Base-by-base conservation (phyloP, 1,139 yeast species). In the Arxiozyma heterogenica region DNA sequence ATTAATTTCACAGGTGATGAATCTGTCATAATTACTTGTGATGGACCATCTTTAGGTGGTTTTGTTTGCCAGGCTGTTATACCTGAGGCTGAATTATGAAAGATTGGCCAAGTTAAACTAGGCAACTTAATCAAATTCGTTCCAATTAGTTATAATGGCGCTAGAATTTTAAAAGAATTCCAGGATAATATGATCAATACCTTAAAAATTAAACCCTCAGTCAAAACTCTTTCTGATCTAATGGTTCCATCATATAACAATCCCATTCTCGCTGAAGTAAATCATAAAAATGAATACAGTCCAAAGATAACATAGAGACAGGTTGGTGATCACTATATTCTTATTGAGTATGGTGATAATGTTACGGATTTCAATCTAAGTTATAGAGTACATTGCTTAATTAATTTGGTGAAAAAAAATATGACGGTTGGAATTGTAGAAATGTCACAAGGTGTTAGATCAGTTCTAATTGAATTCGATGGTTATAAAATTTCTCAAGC, bases 1-100 rank as follows among this genome's bases (percentile, higher is more conserved):
- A 84, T 93, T 70, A 93, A 93, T 71, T 93, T 93, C 68, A 91
- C 98, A 38, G 98, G 98, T 71, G 98, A 93, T 71, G 98, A 91
- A 71, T 98, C 98, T 3, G 98, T 93, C 41, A 89, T 93, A 61
- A 79, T 93, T 71, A 88, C 98, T 11, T 88, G 96, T 67, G 98
- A 93, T 72, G 98, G 98, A 57, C 98, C 98, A 51, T 87, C 96
- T 17, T 80, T 93, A 59, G 98, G 98, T 65, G 98, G 98, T 0
- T 93, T 93, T 67, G 97, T 93, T 43, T 93, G 98, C 73, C 87
- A 89, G 66, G 97, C 95, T 6, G 97, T 91, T 55, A 95, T 93
- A 58, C 87, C 89, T 30, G 95, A 90, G 68, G 89, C 95, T 41
- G 98, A 93, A 73, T 82, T 93, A 86, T 93, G 98, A 98, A 93